These are phyloP conservation scores for Camillea tinctor DNA, from an alignment of 2,329 filamentous ascomycete genomes.

Conservation along the genomic window DNA sequence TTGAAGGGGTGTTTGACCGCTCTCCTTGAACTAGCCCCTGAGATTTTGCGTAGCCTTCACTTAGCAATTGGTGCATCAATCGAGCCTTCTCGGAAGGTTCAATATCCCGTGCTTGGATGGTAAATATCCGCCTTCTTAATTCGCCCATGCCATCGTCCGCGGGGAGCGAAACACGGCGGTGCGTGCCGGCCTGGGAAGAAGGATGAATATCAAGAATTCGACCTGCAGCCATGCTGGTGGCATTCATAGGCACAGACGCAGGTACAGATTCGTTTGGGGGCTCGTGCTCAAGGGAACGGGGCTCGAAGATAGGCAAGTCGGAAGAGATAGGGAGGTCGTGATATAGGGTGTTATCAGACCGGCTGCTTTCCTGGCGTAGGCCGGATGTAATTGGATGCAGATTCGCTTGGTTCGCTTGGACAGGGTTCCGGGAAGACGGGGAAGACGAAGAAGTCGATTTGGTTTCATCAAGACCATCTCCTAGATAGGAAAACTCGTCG, in stretches of 20 bases:
- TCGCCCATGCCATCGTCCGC: slow-evolving; percentile 77
- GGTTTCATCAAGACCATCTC: slow-evolving; percentile 24
- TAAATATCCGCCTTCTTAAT: slow-evolving; percentile 65
- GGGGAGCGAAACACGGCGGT: slow-evolving; percentile 46
- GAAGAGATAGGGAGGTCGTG: slow-evolving; percentile 5
- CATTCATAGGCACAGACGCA: slow-evolving; percentile 8
- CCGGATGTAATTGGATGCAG: slow-evolving; percentile 10
- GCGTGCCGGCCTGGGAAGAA: slow-evolving; percentile 3
- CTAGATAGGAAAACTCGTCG: slow-evolving; percentile 28
- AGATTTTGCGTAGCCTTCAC: slow-evolving; percentile 61
- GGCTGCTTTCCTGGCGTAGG: slow-evolving; percentile 6
- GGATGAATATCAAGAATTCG: slow-evolving; percentile 4
- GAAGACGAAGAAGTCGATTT: slow-evolving; percentile 18
- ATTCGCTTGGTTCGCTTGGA: slow-evolving; percentile 18
- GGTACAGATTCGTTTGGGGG: slow-evolving; percentile 12
- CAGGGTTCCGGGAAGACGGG: slow-evolving; percentile 25
- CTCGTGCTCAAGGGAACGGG: slow-evolving; percentile 8
- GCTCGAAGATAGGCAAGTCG: slow-evolving; percentile 5
- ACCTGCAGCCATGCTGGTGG: slow-evolving; percentile 13
- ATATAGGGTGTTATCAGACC: slow-evolving; percentile 3
- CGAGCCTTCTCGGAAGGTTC: slow-evolving; percentile 65
- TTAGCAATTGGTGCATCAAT: slow-evolving; percentile 68
- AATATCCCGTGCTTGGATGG: slow-evolving; percentile 62
- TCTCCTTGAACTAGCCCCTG: slow-evolving; percentile 32
- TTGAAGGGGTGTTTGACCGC: slow-evolving; percentile 36